Percentiles rank a stretch among this genome's conserved stretches.
Evolutionary conservation across 2,329 filamentous ascomycete species (phyloP).

Genomic region (Botryosphaeria dothidea): DNA sequence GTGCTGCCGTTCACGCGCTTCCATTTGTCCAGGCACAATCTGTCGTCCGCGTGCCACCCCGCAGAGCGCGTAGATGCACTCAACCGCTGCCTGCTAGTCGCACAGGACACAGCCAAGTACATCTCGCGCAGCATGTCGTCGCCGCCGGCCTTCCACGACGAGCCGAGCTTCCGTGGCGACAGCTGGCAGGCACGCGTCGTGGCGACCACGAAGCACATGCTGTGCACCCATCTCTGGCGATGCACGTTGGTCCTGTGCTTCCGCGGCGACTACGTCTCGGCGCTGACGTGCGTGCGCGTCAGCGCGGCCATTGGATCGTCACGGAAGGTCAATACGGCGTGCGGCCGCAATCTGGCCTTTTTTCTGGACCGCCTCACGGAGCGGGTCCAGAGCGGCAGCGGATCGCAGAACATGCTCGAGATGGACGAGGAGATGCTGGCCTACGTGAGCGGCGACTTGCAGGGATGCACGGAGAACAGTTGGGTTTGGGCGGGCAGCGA

Average conservation of each 20-base stretch:
- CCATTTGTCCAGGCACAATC: constrained; percentile 83
- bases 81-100: constrained; percentile 72
- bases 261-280: constrained; percentile 70
- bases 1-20: constrained; percentile 83
- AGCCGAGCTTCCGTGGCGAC: constrained; percentile 25
- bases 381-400: constrained; percentile 48
- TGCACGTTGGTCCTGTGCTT: constrained; percentile 80
- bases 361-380: constrained; percentile 71
- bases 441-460: constrained; percentile 83
- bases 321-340: constrained; percentile 72
- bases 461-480: constrained; percentile 72
- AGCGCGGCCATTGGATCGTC: constrained; percentile 70
- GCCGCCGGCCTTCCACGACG: constrained; percentile 28
- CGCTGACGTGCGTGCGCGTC: constrained; percentile 71
- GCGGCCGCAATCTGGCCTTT: constrained; percentile 79
- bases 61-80: constrained; percentile 71
- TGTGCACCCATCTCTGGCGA: constrained; percentile 85
- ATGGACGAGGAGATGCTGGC: constrained; percentile 85
- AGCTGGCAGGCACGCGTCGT: constrained; percentile 60
- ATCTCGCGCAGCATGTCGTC: constrained; percentile 65
- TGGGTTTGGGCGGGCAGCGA: constrained; percentile 74
- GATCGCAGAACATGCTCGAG: constrained; percentile 46
- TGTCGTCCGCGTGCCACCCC: constrained; percentile 68
- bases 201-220: constrained; percentile 69
- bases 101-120: constrained; percentile 76